These are phyloP conservation scores for Macrocystidia cucumis DNA, from an alignment of 1,284 basidiomycete genomes.

Conservation along the genomic window DNA sequence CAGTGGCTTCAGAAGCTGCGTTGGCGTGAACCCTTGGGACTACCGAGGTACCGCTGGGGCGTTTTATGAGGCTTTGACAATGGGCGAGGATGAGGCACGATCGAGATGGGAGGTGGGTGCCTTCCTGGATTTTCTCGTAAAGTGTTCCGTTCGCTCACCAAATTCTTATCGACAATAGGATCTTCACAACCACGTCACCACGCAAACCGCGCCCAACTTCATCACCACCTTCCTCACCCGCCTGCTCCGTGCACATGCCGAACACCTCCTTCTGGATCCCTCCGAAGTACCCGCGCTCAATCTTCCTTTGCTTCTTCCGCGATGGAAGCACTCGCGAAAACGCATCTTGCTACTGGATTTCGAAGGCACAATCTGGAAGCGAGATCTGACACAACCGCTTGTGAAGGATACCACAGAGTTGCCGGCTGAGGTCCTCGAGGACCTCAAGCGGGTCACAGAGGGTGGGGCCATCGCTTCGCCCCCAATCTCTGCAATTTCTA, in stretches of 20 bases:
- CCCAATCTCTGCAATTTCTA: too few species aligned
- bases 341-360: slow-evolving; percentile 74
- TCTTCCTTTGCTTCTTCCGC: slow-evolving; percentile 41
- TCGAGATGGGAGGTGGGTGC: slow-evolving; percentile 63
- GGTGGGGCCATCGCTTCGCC: too few species aligned
- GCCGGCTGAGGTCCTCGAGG: slow-evolving; percentile 45
- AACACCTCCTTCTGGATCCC: slow-evolving; percentile 41
- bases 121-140: neutral
- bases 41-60: slow-evolving; percentile 67
- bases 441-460: slow-evolving; percentile 54
- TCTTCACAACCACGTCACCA: slow-evolving; percentile 79
- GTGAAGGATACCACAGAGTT: slow-evolving; percentile 32
- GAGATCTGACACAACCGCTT: slow-evolving; percentile 36
- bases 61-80: slow-evolving; percentile 64
- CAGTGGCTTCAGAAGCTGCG: slow-evolving; percentile 80
- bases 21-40: slow-evolving; percentile 83
- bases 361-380: slow-evolving; percentile 71
- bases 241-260: slow-evolving; percentile 60
- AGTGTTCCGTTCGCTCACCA: neutral
- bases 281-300: slow-evolving; percentile 42
- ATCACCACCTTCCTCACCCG: slow-evolving; percentile 74
- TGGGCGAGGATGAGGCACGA: slow-evolving; percentile 65
- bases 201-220: slow-evolving; percentile 83
- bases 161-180: slow-evolving; percentile 33
- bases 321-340: slow-evolving; percentile 54